These are phyloP conservation scores for Ceratocystiopsis sp. DNA, from an alignment of 2,329 filamentous ascomycete species.

Conservation along the genomic window DNA sequence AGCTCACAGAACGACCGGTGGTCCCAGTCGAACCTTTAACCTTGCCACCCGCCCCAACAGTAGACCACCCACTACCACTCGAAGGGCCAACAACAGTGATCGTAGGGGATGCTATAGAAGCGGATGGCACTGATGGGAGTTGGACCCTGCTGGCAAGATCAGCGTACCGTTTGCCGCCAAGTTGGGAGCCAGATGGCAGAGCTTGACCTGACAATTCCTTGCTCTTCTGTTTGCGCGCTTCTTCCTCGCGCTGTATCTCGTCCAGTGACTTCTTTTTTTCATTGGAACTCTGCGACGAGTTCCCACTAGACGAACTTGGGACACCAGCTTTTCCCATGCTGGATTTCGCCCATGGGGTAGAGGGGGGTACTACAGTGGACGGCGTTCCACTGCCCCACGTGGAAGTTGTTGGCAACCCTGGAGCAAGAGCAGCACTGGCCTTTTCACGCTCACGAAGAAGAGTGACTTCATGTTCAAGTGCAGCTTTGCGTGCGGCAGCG, in stretches of 20 bases:
- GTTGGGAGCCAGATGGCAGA: constrained; percentile 14
- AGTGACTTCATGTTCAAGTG: constrained; percentile 62
- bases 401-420: constrained; percentile 70
- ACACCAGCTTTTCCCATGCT: constrained; percentile 25
- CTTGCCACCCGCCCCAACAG: constrained; percentile 86
- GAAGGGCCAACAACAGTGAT: no score
- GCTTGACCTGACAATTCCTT: constrained; percentile 27
- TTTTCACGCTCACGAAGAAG: constrained; percentile 43
- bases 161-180: constrained; percentile 71
- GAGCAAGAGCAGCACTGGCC: constrained; percentile 37
- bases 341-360: constrained; percentile 53
- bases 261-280: constrained; percentile 72
- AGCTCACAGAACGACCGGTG: constrained; percentile 28
- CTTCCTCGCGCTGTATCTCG: constrained; percentile 94
- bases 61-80: constrained; percentile 59
- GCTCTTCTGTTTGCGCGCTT: constrained; percentile 67
- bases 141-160: constrained; percentile 70
- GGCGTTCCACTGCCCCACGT: constrained; percentile 79
- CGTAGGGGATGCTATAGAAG: constrained; percentile 15
- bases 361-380: constrained; percentile 27
- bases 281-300: constrained; percentile 16
- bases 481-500: constrained; percentile 57
- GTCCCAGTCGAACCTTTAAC: constrained; percentile 54
- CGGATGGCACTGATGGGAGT: constrained; percentile 17
- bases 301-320: constrained; percentile 12